Conservation (phyloP, 2,329 filamentous ascomycete species). For the Ceratocystis cubensis region DNA sequence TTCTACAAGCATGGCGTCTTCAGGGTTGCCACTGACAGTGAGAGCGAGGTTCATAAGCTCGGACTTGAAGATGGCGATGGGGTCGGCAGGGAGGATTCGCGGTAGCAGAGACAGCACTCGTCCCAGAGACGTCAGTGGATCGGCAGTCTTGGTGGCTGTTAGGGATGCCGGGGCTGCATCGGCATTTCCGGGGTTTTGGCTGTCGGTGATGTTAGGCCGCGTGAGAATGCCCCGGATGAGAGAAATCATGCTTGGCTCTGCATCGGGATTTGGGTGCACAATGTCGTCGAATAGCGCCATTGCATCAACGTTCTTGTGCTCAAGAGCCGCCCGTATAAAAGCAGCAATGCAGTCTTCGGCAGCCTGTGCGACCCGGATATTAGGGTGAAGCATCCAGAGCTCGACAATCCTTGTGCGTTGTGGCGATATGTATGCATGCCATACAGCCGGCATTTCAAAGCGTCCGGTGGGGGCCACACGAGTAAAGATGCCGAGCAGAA, state of each 20-base stretch:
- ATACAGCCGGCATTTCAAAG: slow-evolving; percentile 12
- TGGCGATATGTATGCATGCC: slow-evolving; percentile 3
- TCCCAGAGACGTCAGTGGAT: slow-evolving; percentile 1
- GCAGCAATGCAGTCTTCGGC: slow-evolving; percentile 11
- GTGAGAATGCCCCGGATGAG: neutral
- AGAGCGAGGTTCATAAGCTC: slow-evolving; percentile 11
- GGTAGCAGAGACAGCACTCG: slow-evolving; percentile 13
- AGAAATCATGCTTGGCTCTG: neutral
- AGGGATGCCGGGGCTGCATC: neutral
- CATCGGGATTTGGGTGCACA: neutral
- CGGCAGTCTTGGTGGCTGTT: neutral
- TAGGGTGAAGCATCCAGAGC: slow-evolving; percentile 16
- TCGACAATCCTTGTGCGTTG: slow-evolving; percentile 15
- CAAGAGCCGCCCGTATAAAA: neutral
- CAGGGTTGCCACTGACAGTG: neutral
- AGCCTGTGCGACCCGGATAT: slow-evolving; percentile 6
- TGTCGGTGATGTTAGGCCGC: neutral
- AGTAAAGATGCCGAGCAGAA: slow-evolving; percentile 12
- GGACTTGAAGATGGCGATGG: slow-evolving; percentile 7
- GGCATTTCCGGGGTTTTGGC: neutral
- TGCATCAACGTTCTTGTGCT: neutral
- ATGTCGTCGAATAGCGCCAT: slow-evolving; percentile 4
- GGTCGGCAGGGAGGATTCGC: neutral
- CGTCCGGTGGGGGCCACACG: neutral
- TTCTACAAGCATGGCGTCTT: neutral